These are phyloP conservation scores for Crotalaria pallida DNA, from an alignment of 306 rosid species.

Conservation along the genomic window DNA sequence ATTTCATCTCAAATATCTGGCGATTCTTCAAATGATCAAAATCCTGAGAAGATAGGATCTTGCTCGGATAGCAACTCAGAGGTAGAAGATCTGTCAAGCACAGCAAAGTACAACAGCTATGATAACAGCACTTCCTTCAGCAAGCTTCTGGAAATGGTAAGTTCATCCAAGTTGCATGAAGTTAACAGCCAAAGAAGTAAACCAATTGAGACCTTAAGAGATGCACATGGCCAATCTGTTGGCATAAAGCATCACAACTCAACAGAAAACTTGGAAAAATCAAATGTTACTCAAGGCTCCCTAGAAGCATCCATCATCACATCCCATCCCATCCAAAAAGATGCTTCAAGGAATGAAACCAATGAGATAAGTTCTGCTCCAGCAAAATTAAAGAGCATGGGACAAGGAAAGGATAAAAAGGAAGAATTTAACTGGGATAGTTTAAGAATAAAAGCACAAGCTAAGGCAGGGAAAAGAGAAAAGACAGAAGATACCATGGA, in stretches of 20 bases:
- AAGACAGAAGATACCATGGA: constrained; percentile 65
- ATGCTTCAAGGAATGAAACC: constrained; percentile 30
- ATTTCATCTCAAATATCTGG: constrained; percentile 51
- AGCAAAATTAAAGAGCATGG: constrained; percentile 38
- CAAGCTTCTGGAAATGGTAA: constrained; percentile 30
- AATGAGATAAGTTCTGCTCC: constrained; percentile 45
- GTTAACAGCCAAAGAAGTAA: constrained; percentile 5
- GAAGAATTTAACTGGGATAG: constrained; percentile 63
- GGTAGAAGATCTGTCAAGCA: constrained; percentile 50
- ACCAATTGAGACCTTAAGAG: constrained; percentile 16
- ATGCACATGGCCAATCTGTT: background rate
- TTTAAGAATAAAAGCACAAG: constrained; percentile 56
- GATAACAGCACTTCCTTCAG: constrained; percentile 27
- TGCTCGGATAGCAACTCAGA: constrained; percentile 71
- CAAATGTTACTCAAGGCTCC: constrained; percentile 19
- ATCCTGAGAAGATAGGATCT: constrained; percentile 56
- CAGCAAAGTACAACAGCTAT: constrained; percentile 29
- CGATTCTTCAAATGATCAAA: constrained; percentile 52
- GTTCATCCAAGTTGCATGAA: constrained; percentile 21
- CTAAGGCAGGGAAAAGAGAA: constrained; percentile 55
- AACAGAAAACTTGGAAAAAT: constrained; percentile 20
- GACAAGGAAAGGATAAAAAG: constrained; percentile 43
- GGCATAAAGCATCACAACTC: constrained; percentile 21
- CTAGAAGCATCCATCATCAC: constrained; percentile 26
- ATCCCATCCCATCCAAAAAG: constrained; percentile 21